Conservation (phyloP, 345 rosid genomes). For the Anastatica hierochuntica region DNA sequence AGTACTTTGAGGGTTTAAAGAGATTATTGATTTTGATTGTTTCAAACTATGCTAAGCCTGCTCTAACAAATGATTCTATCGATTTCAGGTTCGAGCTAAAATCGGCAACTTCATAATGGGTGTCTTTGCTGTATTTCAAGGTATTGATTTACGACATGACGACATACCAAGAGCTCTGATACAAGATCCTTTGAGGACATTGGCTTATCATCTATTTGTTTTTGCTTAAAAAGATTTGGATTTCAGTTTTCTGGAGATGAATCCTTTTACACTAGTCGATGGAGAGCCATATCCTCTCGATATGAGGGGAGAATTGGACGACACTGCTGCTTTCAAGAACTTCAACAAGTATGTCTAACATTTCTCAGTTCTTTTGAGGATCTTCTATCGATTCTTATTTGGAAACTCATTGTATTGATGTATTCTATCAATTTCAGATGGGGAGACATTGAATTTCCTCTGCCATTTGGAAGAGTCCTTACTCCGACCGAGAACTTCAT, state of each 20-base stretch:
- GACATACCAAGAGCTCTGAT: neutral
- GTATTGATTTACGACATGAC: conserved; percentile 27
- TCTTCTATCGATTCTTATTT: neutral
- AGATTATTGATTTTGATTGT: neutral
- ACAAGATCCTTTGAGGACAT: neutral
- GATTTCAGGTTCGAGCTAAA: conserved; percentile 60
- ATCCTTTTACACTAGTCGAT: conserved; percentile 79
- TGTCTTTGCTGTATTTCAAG: conserved; percentile 75
- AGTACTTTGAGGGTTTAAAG: neutral
- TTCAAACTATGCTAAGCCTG: conserved; percentile 1
- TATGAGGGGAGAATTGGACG: conserved; percentile 97
- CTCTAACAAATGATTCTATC: neutral
- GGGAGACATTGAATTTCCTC: conserved; percentile 80
- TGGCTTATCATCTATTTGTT: neutral
- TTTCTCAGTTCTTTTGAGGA: neutral
- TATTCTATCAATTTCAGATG: conserved; percentile 40
- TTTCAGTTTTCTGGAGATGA: conserved; percentile 89
- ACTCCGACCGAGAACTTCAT: conserved; percentile 73
- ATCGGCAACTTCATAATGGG: conserved; percentile 69
- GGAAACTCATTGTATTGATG: neutral
- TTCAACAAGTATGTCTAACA: conserved; percentile 57
- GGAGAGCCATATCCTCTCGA: conserved; percentile 93
- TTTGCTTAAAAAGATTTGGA: conserved; percentile 55
- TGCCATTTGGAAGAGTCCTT: conserved; percentile 93
- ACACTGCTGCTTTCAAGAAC: conserved; percentile 95